Percentiles rank a stretch among this genome's conserved stretches.
phyloP scores from a whole-genome alignment of 768 basidiomycete genomes.

The Boletus edulis region DNA sequence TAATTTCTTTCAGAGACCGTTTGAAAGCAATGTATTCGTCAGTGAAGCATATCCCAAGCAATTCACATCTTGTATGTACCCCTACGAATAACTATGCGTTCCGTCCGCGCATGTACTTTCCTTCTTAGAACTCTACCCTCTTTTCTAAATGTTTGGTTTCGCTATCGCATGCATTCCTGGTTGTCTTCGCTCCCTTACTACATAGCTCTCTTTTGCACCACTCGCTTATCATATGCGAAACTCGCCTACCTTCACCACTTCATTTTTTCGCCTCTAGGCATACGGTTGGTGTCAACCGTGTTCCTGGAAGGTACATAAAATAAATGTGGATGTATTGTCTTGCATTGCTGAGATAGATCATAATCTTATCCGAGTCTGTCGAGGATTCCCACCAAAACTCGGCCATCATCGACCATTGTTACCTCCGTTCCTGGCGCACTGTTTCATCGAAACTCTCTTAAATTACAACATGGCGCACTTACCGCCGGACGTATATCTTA shows the following conservation, averaged over 20 bases:
- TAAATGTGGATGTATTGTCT: conserved; percentile 8
- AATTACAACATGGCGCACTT: conserved; percentile 28
- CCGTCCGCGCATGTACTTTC: conserved; percentile 22
- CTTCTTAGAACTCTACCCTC: conserved; percentile 19
- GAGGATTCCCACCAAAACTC: conserved; percentile 18
- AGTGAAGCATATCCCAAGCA: conserved; percentile 23
- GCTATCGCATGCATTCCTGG: conserved; percentile 21
- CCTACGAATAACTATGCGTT: conserved; percentile 20
- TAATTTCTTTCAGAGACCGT: conserved; percentile 8
- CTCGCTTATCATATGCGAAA: conserved; percentile 10
- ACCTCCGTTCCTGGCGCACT: neutral
- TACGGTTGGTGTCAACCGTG: neutral
- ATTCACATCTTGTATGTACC: conserved; percentile 30
- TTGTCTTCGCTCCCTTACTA: conserved; percentile 25
- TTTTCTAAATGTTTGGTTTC: conserved; percentile 6
- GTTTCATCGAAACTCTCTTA: conserved; percentile 12
- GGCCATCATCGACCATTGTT: neutral
- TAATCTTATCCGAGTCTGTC: conserved; percentile 19
- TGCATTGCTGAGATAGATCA: neutral
- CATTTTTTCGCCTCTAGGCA: neutral
- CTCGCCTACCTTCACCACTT: conserved; percentile 5
- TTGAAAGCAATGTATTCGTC: conserved; percentile 29
- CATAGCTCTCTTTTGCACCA: conserved; percentile 14
- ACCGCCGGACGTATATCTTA: conserved; percentile 31
- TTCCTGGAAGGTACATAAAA: conserved; percentile 5